Evolutionary conservation across 2,329 filamentous ascomycete species (phyloP), one percentile per base, ranked within the genome.

Genomic region (Cladophialophora immunda): DNA sequence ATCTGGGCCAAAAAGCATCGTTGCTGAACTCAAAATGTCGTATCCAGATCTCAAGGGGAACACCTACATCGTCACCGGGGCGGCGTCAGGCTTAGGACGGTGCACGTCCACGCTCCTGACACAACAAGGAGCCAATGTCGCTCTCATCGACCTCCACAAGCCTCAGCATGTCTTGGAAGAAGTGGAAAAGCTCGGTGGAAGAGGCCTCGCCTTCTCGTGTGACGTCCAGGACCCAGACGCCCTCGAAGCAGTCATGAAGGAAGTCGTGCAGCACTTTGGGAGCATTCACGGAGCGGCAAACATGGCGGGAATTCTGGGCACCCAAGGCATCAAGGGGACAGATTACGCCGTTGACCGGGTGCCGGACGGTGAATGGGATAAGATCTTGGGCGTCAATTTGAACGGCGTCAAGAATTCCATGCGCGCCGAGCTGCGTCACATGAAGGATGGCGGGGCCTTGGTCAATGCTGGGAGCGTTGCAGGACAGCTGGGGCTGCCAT

Each of bases 341-440:
- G 22, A n/a, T 29, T 17, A 50, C 17, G 9, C 38, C 9, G 22
- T 62, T 5, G 58, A 62, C 3, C 22, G 19, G 8, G 19, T 52
- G 27, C 22, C 38, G 7, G 38, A 32, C 11, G 58, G 15, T 52
- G 41, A 53, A 27, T 66, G 64, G 58, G 38, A 57, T 29, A 22
- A 32, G n/a, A 66, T 66, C 15, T 27, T 66, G 19, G 34, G 17
- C 19, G 34, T 62, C 50, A 66, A 66, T 45, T 30, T 62, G 30
- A 56, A 38, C 29, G 64, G 64, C 17, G 58, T 66, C n/a, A 62
- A 62, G 34, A 55, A 66, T 19, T 66, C 45, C n/a, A 56, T 66
- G 22, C 58, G 50, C 8, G 58, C 58, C 17, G 57, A 66, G 29
- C 25, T 66, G 29, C 29, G 34, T 27, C 38, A 62, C 25, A 62